phyloP scores from a whole-genome alignment of 768 basidiomycete species.

The Strobilomyces confusus region DNA sequence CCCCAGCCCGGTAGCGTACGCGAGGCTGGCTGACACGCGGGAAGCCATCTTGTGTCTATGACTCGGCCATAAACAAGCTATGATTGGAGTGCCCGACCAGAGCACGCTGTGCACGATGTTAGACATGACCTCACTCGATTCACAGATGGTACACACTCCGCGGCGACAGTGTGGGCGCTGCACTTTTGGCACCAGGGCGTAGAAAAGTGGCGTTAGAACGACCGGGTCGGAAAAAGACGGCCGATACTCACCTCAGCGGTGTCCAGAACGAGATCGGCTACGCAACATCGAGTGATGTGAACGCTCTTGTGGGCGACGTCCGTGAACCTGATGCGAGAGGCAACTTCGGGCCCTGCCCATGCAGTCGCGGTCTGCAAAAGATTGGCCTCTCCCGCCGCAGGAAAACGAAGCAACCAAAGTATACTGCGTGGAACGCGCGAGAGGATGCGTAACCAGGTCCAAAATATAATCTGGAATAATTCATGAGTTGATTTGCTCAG shows the following conservation, averaged over 20 bases:
- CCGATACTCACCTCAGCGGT: slow-evolving; percentile 40
- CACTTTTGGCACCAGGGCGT: slow-evolving; percentile 30
- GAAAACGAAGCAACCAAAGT: slow-evolving; percentile 53
- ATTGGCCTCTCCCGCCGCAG: slow-evolving; percentile 43
- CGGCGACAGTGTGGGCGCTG: slow-evolving; percentile 49
- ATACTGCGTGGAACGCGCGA: slow-evolving; percentile 41
- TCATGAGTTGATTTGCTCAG: background rate
- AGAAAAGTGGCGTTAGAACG: background rate
- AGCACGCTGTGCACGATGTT: slow-evolving; percentile 35
- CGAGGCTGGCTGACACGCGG: slow-evolving; percentile 47
- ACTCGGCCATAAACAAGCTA: slow-evolving; percentile 43
- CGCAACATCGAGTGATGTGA: slow-evolving; percentile 42
- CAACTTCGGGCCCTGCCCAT: slow-evolving; percentile 46
- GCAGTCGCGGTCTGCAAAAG: slow-evolving; percentile 37
- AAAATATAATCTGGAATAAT: slow-evolving; percentile 36
- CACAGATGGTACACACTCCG: slow-evolving; percentile 35
- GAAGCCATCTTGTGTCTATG: slow-evolving; percentile 48
- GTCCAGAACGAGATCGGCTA: slow-evolving; percentile 50
- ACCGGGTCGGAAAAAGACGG: background rate
- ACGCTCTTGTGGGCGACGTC: slow-evolving; percentile 45
- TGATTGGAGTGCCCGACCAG: slow-evolving; percentile 49
- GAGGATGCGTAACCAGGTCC: slow-evolving; percentile 47
- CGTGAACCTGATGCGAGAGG: slow-evolving; percentile 44
- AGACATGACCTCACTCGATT: background rate
- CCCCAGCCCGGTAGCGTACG: slow-evolving; percentile 45